A percentile compares a stretch with the other conserved stretches of the same genome.
phyloP scores from a whole-genome alignment of 108 stramenopile species.

The Pseudonitzschia multiseries region DNA sequence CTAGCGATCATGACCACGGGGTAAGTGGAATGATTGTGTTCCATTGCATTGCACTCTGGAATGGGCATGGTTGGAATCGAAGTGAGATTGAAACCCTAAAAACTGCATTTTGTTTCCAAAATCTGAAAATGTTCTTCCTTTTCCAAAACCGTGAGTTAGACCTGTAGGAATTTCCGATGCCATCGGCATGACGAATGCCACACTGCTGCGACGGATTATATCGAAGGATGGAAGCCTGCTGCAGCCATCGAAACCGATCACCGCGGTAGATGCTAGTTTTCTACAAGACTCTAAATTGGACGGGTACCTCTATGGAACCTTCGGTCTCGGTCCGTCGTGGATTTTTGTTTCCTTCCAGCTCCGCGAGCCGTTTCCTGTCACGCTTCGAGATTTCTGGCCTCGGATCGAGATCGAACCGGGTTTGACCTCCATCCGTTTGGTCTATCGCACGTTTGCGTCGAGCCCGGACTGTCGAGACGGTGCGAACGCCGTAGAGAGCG shows the following conservation, averaged over 20 bases:
- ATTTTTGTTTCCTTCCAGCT: slow-evolving; percentile 38
- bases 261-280: slow-evolving; percentile 37
- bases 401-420: not conserved
- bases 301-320: slow-evolving; percentile 31
- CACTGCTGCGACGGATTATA: slow-evolving; percentile 24
- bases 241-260: slow-evolving; percentile 38
- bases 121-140: too few relatives aligned
- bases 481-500: slow-evolving; percentile 3
- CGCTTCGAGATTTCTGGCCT: slow-evolving; percentile 34
- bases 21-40: too few relatives aligned
- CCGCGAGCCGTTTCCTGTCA: slow-evolving; percentile 11
- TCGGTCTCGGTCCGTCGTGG: slow-evolving; percentile 22
- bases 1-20: slow-evolving; percentile 36
- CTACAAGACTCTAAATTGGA: not conserved
- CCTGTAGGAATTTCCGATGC: slow-evolving; percentile 48
- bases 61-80: too few relatives aligned
- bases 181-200: slow-evolving; percentile 32
- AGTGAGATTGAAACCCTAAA: too few relatives aligned
- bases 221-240: slow-evolving; percentile 36
- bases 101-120: too few relatives aligned
- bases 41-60: too few relatives aligned
- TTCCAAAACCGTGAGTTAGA: not conserved
- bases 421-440: slow-evolving; percentile 2
- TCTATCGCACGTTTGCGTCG: slow-evolving; percentile 13
- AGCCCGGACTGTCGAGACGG: slow-evolving; percentile 3